Conservation (phyloP, 1,139 yeast species). For the Saccharomyces hybrid region DNA sequence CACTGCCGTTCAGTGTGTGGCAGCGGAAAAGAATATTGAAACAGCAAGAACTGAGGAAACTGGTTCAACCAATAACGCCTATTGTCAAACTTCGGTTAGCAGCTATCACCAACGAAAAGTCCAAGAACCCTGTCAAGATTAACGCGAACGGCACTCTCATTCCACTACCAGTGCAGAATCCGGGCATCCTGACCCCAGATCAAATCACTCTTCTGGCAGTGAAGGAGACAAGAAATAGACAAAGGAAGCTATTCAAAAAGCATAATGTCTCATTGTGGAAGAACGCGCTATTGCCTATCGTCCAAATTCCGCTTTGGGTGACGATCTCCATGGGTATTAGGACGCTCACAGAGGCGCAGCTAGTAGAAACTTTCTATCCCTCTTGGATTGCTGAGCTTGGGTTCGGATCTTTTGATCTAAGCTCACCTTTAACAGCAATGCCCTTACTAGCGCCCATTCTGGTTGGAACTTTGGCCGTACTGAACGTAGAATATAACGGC, state of each 20-base stretch:
- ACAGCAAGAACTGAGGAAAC: slow-evolving; percentile 62
- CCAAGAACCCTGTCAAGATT: slow-evolving; percentile 4
- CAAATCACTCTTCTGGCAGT: slow-evolving; percentile 66
- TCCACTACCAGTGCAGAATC: slow-evolving; percentile 13
- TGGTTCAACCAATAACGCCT: slow-evolving; percentile 69
- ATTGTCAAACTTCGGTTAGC: slow-evolving; percentile 66
- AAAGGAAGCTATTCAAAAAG: slow-evolving; percentile 56
- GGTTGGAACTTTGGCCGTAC: slow-evolving; percentile 60
- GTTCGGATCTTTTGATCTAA: slow-evolving; percentile 24
- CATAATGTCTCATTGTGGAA: slow-evolving; percentile 76
- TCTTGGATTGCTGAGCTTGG: background rate
- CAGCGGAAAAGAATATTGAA: slow-evolving; percentile 63
- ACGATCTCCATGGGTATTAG: slow-evolving; percentile 69
- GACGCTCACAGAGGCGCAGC: slow-evolving; percentile 45
- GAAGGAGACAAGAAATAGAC: slow-evolving; percentile 71
- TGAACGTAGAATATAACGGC: slow-evolving; percentile 73
- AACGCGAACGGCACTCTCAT: slow-evolving; percentile 3
- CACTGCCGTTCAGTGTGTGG: slow-evolving; percentile 68
- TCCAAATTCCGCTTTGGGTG: slow-evolving; percentile 88
- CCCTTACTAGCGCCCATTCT: slow-evolving; percentile 52
- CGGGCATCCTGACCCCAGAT: slow-evolving; percentile 56
- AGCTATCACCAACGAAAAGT: slow-evolving; percentile 31
- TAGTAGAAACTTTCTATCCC: slow-evolving; percentile 14
- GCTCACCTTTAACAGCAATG: slow-evolving; percentile 22
- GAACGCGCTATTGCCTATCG: slow-evolving; percentile 59